Evolutionary conservation across 345 rosid genomes (phyloP).

Genomic region (Arabidopsis arenosa): DNA sequence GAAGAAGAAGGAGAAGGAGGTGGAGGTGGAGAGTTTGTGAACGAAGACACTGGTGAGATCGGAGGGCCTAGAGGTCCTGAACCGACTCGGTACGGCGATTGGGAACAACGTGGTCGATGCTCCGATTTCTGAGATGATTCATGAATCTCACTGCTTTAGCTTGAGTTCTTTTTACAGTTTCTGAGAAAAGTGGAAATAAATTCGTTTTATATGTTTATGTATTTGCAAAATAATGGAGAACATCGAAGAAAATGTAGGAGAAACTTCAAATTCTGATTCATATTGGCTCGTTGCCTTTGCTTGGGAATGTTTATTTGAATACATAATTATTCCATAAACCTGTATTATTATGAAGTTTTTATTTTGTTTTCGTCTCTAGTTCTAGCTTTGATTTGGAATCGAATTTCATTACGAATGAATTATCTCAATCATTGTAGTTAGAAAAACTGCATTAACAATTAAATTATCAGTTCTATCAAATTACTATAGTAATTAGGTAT

Average conservation of each 20-base stretch:
- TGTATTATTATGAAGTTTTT: neutral
- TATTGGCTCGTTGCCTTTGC: neutral
- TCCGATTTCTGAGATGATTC: slow-evolving; percentile 63
- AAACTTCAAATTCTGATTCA: neutral
- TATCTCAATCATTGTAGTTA: neutral
- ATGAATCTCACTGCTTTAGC: neutral
- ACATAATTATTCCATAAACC: neutral
- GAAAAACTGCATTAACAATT: neutral
- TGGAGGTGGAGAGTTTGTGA: slow-evolving; percentile 52
- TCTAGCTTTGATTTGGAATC: slow-evolving; percentile 1
- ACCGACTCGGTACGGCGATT: slow-evolving; percentile 94
- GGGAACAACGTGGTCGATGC: slow-evolving; percentile 96
- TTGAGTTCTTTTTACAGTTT: too few relatives aligned
- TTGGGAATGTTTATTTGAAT: slow-evolving; percentile 14
- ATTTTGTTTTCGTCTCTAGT: neutral
- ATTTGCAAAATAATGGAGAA: slow-evolving; percentile 3
- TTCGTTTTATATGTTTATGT: neutral
- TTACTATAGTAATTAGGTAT: neutral
- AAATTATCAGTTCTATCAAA: too few relatives aligned
- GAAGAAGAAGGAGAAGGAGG: slow-evolving; percentile 44
- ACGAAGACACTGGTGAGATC: slow-evolving; percentile 77
- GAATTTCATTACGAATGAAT: neutral
- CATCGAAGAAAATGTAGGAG: neutral
- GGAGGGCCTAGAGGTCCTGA: slow-evolving; percentile 92
- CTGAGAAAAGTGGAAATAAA: neutral